phyloP scores from a whole-genome alignment of 495 filamentous ascomycete species.

The Aspergillus panamensis region DNA sequence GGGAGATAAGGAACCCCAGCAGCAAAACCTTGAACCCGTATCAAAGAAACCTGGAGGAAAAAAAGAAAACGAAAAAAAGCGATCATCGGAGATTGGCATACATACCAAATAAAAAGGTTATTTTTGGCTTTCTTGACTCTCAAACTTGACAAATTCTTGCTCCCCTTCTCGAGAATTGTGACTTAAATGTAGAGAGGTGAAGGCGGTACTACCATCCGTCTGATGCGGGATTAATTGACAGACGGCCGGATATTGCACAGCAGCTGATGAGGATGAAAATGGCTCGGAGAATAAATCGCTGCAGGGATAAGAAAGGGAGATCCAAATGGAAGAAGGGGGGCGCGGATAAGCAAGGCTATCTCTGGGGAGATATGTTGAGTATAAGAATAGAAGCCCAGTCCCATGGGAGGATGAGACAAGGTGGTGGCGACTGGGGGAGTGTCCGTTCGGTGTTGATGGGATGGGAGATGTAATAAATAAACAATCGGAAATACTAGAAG shows the following conservation, averaged over 20 bases:
- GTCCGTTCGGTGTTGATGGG: background rate
- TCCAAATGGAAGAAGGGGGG: background rate
- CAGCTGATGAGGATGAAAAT: slow-evolving; percentile 11
- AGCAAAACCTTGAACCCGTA: background rate
- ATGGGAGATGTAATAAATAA: slow-evolving; percentile 9
- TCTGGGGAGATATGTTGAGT: background rate
- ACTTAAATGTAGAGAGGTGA: background rate
- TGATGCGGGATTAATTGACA: slow-evolving; percentile 22
- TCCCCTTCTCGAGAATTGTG: background rate
- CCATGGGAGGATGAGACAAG: background rate
- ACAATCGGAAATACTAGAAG: background rate
- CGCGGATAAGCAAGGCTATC: background rate
- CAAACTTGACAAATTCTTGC: background rate
- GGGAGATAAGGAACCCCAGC: slow-evolving; percentile 28
- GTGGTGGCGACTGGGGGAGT: background rate
- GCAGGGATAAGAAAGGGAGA: slow-evolving; percentile 13
- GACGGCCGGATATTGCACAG: slow-evolving; percentile 2
- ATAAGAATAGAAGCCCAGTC: slow-evolving; percentile 6
- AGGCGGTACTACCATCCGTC: background rate
- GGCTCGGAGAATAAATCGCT: slow-evolving; percentile 18
- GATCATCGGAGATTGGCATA: background rate
- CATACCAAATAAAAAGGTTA: slow-evolving; percentile 6
- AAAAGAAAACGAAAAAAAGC: slow-evolving; percentile 7
- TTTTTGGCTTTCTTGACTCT: slow-evolving; percentile 5
- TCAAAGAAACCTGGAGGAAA: slow-evolving; percentile 5